Percentiles rank a stretch among this genome's conserved stretches.
Conservation (phyloP, 2,329 filamentous ascomycete genomes). For the Colletotrichum sp. region DNA sequence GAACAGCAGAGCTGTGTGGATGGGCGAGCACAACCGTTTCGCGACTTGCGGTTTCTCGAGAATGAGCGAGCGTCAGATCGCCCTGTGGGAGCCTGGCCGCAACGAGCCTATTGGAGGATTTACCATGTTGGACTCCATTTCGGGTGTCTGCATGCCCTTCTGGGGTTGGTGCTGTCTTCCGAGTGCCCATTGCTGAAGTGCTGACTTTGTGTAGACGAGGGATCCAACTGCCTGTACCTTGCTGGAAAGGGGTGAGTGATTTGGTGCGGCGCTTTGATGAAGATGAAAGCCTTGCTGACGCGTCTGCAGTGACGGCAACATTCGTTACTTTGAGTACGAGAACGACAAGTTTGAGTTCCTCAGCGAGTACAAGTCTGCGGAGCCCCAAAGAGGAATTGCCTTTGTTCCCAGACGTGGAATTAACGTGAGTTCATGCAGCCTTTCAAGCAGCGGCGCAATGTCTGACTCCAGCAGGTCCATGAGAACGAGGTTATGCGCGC, state of each 20-base stretch:
- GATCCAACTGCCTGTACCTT: constrained; percentile 92
- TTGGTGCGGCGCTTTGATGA: not conserved
- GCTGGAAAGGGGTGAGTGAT: constrained; percentile 90
- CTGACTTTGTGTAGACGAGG: constrained; percentile 67
- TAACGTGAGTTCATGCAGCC: constrained; percentile 62
- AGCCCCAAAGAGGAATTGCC: constrained; percentile 92
- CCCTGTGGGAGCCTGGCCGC: constrained; percentile 90
- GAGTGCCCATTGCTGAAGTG: not conserved
- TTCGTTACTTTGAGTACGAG: constrained; percentile 97
- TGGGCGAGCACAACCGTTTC: constrained; percentile 95
- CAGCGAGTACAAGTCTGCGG: constrained; percentile 95
- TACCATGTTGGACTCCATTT: constrained; percentile 90
- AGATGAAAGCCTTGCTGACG: constrained; percentile 21
- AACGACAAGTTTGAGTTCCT: constrained; percentile 99
- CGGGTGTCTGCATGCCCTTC: constrained; percentile 98
- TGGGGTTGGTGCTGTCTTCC: constrained; percentile 66
- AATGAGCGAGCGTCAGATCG: constrained; percentile 97
- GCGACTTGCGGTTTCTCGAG: constrained; percentile 96
- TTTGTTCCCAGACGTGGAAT: constrained; percentile 95
- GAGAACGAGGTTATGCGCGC: constrained; percentile 96
- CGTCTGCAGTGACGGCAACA: constrained; percentile 87
- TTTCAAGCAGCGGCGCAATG: not conserved
- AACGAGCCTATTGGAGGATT: constrained; percentile 90
- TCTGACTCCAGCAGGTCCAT: constrained; percentile 65
- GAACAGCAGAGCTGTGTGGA: constrained; percentile 96